Percentiles rank a stretch among this genome's conserved stretches.
Conservation (phyloP, 2,329 filamentous ascomycete species). For the Alternaria ethzedia region DNA sequence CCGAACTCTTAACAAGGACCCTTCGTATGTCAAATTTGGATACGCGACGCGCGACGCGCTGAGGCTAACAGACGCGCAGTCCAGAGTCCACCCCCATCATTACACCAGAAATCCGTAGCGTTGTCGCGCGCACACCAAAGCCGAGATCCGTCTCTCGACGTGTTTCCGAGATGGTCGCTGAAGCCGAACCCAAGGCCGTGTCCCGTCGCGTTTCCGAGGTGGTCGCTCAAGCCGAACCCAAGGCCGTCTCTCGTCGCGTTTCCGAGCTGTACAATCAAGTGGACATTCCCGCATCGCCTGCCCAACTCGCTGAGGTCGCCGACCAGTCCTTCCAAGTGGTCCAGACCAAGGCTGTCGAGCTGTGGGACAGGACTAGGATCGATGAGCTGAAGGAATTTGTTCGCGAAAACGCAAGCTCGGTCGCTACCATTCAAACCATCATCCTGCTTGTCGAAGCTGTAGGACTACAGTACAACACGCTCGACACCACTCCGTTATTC, state of each 20-base stretch:
- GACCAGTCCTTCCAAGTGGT: conserved; percentile 72
- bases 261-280: conserved; percentile 60
- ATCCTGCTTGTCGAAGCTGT: conserved; percentile 68
- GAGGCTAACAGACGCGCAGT: conserved; percentile 39
- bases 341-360: conserved; percentile 67
- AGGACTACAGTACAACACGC: conserved; percentile 71
- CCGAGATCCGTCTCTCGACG: conserved; percentile 52
- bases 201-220: conserved; percentile 46
- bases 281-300: conserved; percentile 76
- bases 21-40: conserved; percentile 33
- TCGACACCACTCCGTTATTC: conserved; percentile 75
- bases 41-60: conserved; percentile 36
- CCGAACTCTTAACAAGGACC: conserved; percentile 43
- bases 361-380: conserved; percentile 71
- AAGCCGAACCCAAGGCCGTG: conserved; percentile 39
- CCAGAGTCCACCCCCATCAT: conserved; percentile 49
- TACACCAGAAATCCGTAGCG: conserved; percentile 45
- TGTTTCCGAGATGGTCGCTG: conserved; percentile 2
- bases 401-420: conserved; percentile 74
- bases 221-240: conserved; percentile 33
- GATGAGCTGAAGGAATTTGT: conserved; percentile 69
- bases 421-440: conserved; percentile 55
- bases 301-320: conserved; percentile 64
- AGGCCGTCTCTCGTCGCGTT: conserved; percentile 57
- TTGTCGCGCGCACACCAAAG: conserved; percentile 44